Percentiles rank a stretch among this genome's conserved stretches.
These are phyloP conservation scores for Teratosphaeria destructans DNA, from an alignment of 2,329 filamentous ascomycete genomes.

Conservation along the genomic window DNA sequence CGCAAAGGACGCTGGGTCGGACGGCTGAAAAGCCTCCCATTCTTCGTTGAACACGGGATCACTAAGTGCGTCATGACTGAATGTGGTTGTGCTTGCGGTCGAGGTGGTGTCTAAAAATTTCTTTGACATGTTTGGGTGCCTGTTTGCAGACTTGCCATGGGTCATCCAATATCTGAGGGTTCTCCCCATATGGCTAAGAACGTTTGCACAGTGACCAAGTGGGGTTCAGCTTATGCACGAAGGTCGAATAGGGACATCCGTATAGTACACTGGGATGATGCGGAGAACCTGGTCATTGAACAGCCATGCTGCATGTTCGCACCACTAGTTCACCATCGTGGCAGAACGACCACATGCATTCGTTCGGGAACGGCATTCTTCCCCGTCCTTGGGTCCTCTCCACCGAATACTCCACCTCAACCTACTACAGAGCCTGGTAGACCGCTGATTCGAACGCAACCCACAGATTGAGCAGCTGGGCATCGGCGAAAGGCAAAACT, in stretches of 20 bases:
- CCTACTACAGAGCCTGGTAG: constrained; percentile 5
- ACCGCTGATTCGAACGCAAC: constrained; percentile 14
- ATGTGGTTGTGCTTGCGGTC: not conserved
- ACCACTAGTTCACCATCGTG: not conserved
- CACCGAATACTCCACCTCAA: not conserved
- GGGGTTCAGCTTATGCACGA: not conserved
- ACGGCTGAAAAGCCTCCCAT: not conserved
- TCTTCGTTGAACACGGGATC: not conserved
- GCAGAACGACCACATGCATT: not conserved
- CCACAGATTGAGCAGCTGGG: constrained; percentile 17
- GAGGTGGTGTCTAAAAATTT: not conserved
- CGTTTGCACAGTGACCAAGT: not conserved
- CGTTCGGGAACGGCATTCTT: too few species aligned
- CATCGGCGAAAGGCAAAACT: constrained; percentile 20
- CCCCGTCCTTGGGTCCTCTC: not conserved
- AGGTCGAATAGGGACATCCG: not conserved
- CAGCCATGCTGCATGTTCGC: not conserved
- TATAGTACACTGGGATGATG: not conserved
- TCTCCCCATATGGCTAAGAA: not conserved
- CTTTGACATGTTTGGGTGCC: not conserved
- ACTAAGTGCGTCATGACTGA: not conserved
- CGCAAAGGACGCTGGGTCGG: not conserved
- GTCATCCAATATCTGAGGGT: not conserved
- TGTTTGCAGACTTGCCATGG: not conserved
- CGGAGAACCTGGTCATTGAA: not conserved